Evolutionary conservation across 2,329 filamentous ascomycete genomes (phyloP).

Genomic region (Fusarium algeriense): DNA sequence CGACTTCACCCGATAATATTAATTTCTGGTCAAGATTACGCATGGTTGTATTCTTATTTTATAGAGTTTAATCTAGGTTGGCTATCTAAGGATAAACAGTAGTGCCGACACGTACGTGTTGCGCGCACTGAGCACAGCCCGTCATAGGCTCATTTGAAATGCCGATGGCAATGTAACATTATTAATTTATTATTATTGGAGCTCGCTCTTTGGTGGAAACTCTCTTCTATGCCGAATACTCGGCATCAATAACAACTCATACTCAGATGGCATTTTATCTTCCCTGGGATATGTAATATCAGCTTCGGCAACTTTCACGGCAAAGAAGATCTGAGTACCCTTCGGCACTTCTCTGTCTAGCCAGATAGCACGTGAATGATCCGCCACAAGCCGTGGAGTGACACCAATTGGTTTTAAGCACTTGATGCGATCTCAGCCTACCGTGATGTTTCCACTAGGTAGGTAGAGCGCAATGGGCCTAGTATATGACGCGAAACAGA

Average conservation of each 20-base stretch:
- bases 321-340: not conserved
- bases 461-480: not conserved
- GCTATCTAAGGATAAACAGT: rapidly evolving
- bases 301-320: constrained; percentile 1
- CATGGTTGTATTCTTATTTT: not conserved
- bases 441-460: too few relatives aligned
- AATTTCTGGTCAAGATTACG: rapidly evolving
- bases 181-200: not conserved
- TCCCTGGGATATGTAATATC: not conserved
- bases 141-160: not conserved
- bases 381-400: not conserved
- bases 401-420: not conserved
- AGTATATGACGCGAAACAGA: not conserved
- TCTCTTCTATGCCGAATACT: not conserved
- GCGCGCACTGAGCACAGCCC: rapidly evolving
- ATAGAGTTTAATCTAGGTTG: too few relatives aligned
- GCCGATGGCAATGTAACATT: too few relatives aligned
- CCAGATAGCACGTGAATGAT: not conserved
- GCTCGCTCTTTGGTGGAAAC: not conserved
- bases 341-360: not conserved
- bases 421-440: not conserved
- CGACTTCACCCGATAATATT: not conserved
- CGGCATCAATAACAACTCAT: not conserved
- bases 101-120: rapidly evolving
- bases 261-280: not conserved